Evolutionary conservation across 2,329 filamentous ascomycete genomes (phyloP).

Genomic region (Hymenoscyphus repandus): DNA sequence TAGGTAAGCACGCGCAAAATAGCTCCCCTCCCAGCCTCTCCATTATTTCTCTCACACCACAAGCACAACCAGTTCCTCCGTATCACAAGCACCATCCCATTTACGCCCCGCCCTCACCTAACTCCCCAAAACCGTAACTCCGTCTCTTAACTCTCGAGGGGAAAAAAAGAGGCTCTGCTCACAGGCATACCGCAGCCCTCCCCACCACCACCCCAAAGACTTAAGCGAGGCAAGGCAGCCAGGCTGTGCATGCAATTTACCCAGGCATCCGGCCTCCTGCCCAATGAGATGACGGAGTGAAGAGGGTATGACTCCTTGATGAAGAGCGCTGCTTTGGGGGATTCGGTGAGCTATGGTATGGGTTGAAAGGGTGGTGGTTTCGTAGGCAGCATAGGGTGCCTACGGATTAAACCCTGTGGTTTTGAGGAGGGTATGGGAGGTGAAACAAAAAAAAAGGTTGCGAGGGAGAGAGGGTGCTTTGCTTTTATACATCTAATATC

Average conservation of each 20-base stretch:
- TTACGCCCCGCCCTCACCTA: background rate
- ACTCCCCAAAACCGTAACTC: background rate
- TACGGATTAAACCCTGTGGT: background rate
- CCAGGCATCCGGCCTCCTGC: background rate
- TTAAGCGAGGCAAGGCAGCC: background rate
- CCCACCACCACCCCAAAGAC: too few species aligned
- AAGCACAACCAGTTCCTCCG: too few species aligned
- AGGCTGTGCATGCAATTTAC: background rate
- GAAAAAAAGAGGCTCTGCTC: background rate
- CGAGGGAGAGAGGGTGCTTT: background rate
- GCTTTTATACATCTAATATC: background rate
- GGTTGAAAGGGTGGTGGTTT: background rate
- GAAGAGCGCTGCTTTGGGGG: background rate
- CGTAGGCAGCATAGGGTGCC: background rate
- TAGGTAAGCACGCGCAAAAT: too few species aligned
- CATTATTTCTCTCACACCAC: too few species aligned
- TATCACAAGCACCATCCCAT: background rate
- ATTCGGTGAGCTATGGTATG: background rate
- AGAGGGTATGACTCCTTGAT: background rate
- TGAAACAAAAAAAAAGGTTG: background rate
- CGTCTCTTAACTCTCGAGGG: background rate
- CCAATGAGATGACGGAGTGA: background rate
- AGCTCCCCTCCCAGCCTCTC: too few species aligned
- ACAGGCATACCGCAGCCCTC: background rate
- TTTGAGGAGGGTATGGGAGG: background rate